Base-by-base conservation (phyloP, 2,329 filamentous ascomycete species). In the Penicillium frequentans region DNA sequence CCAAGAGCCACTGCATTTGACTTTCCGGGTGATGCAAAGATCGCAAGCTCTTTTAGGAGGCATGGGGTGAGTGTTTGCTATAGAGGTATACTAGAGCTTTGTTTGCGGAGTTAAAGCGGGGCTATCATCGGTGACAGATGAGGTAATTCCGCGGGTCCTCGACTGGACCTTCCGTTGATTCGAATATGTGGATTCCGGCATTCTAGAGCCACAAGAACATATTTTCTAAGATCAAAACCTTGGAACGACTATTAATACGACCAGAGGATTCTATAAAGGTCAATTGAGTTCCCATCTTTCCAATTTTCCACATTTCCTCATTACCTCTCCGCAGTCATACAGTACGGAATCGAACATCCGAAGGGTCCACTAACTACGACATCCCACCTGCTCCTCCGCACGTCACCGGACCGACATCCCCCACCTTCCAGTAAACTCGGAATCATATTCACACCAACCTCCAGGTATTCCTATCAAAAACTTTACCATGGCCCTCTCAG, bases 31-130 rank as follows among this genome's bases (percentile, higher is more conserved):
- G 39, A 71, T 72, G 26, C 67, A 72, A 26, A 49, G 56, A 58
- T 72, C 69, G 46, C 68, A 71, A 43, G 69, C 68, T 58, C 66
- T 59, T 64, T 70, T 71, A 23, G 63, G 64, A 37, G 64, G 52
- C 56, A 58, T 58, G 47, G 27, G 33, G 29, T 13, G 13, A 14
- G 2, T 42, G n/a, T 39, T 6, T 16, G 10, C 7, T 9, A 39
- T 37, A 3, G 35, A 37, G 9, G 11, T 39, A 39, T 19, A n/a
- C n/a, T 9, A 2, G 13, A 37, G 14, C 33, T n/a, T 37, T n/a
- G 33, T 9, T 37, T 39, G 26, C 35, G 24, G 21, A 26, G 31
- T 26, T 21, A 23, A n/a, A 13, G 48, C 48, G 49, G 49, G 49
- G 49, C 33, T 29, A 21, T 31, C 24, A 19, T 48, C 44, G 52